Conservation (phyloP, 192 early-diverging fungal genomes). For the Entomortierella beljakovae region DNA sequence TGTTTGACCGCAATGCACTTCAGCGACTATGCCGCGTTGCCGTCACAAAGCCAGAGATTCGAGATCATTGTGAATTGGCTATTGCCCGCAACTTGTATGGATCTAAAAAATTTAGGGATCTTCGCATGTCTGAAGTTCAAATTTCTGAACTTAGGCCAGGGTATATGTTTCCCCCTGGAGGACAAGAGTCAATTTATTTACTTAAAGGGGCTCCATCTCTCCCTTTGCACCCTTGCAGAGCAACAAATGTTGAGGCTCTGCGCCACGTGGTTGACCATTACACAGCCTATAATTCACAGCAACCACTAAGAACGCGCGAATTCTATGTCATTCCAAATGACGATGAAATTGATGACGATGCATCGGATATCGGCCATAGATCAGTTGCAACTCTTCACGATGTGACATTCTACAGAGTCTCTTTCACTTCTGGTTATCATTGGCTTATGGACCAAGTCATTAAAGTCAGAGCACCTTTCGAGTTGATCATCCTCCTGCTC, state of each 20-base stretch:
- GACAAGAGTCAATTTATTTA: conserved; percentile 54
- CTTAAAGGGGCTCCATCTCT: conserved; percentile 47
- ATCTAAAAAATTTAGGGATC: conserved; percentile 49
- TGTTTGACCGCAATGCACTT: conserved; percentile 43
- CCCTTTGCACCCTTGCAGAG: conserved; percentile 45
- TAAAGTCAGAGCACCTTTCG: conserved; percentile 47
- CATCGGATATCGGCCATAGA: conserved; percentile 14
- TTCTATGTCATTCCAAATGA: conserved; percentile 38
- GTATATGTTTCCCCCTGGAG: conserved; percentile 49
- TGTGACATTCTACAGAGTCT: conserved; percentile 44
- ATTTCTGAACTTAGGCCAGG: conserved; percentile 30
- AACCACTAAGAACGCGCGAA: conserved; percentile 43
- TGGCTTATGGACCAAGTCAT: conserved; percentile 55
- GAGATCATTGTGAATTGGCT: conserved; percentile 50
- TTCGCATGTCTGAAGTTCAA: conserved; percentile 48
- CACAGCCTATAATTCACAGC: conserved; percentile 46
- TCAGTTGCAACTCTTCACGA: conserved; percentile 36
- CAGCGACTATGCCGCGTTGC: conserved; percentile 49
- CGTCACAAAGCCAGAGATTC: conserved; percentile 42
- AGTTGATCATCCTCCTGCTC: conserved; percentile 49
- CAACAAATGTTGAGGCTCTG: conserved; percentile 52
- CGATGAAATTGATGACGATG: conserved; percentile 32
- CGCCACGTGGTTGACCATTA: conserved; percentile 46
- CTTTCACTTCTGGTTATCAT: conserved; percentile 41
- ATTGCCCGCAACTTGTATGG: conserved; percentile 53